Base-by-base conservation (phyloP, 306 rosid species). In the Argentina anserina region DNA sequence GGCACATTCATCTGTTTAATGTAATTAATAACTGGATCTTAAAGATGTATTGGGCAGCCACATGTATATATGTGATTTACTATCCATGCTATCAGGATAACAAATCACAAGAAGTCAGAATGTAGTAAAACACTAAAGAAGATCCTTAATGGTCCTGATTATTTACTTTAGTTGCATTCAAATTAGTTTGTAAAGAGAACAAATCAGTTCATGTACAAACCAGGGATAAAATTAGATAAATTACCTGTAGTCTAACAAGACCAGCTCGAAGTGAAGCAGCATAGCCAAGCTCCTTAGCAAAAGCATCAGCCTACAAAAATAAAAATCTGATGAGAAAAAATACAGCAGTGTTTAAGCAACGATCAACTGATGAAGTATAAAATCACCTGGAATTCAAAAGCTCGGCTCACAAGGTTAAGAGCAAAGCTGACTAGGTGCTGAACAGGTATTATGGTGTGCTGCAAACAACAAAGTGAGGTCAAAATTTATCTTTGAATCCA, bases 351-450 rank as follows among this genome's bases (percentile, higher is more conserved):
- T 12, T 26, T n/a, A 23, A 20, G 13, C 41, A 52, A 26, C 50
- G n/a, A 77, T 40, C 28, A 72, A 69, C 28, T 56, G 71, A 70
- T 40, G 39, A 67, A 67, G 64, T 31, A 26, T 40, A 15, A 18
- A 69, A 40, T 72, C 69, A 87, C 98, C 98, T 93, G 98, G 79
- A 93, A 93, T 76, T 93, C 97, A 69, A 91, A 91, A 70, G 98
- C 85, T 67, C 94, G 81, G 92, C 97, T 91, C 75, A 93, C 90
- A 76, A 91, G 96, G 81, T 91, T 93, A 69, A 91, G 86, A 81
- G 87, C 97, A 84, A 93, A 91, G 89, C 91, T 91, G 50, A 89
- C 93, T 10, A 91, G 78, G 85, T 93, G 97, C 81, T 91, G 98
- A 73, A 89, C 83, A 41, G 96, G 96, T 74, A 89, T 91, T 46